Evolutionary conservation across 2,329 filamentous ascomycete species (phyloP).

Genomic region (Aspergillus luchuensis): DNA sequence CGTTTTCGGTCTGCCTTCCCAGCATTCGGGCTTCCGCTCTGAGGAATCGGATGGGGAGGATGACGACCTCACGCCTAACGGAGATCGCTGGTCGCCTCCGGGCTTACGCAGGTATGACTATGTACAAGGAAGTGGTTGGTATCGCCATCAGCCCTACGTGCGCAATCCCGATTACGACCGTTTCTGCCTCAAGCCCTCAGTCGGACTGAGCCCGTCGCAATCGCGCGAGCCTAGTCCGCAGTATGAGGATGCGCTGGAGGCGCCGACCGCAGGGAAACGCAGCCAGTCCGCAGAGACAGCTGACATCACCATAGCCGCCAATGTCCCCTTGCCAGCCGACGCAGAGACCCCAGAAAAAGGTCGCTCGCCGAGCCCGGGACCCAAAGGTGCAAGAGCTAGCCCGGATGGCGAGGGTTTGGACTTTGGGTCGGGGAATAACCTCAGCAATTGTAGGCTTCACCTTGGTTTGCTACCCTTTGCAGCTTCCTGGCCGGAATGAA

Average conservation of each 20-base stretch:
- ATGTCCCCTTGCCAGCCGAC: slow-evolving; percentile 58
- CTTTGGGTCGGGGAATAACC: slow-evolving; percentile 38
- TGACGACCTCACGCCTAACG: slow-evolving; percentile 38
- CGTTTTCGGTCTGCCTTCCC: slow-evolving; percentile 57
- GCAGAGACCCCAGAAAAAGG: slow-evolving; percentile 60
- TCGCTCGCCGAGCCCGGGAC: slow-evolving; percentile 58
- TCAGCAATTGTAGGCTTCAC: slow-evolving; percentile 55
- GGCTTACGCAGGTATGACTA: slow-evolving; percentile 58
- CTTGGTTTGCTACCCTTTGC: slow-evolving; percentile 28
- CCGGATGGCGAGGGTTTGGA: slow-evolving; percentile 39
- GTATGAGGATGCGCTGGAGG: slow-evolving; percentile 59
- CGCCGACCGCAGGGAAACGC: slow-evolving; percentile 34
- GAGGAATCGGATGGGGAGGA: slow-evolving; percentile 49
- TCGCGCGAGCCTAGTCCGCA: slow-evolving; percentile 62
- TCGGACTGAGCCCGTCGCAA: slow-evolving; percentile 49
- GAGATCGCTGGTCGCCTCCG: slow-evolving; percentile 65
- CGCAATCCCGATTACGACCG: slow-evolving; percentile 38
- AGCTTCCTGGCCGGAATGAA: slow-evolving; percentile 33
- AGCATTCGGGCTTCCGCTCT: slow-evolving; percentile 66
- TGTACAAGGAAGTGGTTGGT: slow-evolving; percentile 59
- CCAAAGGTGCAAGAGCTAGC: slow-evolving; percentile 21
- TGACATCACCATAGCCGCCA: slow-evolving; percentile 40
- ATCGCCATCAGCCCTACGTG: slow-evolving; percentile 53
- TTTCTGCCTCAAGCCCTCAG: slow-evolving; percentile 45
- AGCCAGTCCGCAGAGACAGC: slow-evolving; percentile 27